A percentile compares a stretch with the other conserved stretches of the same genome.
Evolutionary conservation across 371 early-diverging fungal genomes (phyloP).

Genomic region (Haplosporangium sp.): DNA sequence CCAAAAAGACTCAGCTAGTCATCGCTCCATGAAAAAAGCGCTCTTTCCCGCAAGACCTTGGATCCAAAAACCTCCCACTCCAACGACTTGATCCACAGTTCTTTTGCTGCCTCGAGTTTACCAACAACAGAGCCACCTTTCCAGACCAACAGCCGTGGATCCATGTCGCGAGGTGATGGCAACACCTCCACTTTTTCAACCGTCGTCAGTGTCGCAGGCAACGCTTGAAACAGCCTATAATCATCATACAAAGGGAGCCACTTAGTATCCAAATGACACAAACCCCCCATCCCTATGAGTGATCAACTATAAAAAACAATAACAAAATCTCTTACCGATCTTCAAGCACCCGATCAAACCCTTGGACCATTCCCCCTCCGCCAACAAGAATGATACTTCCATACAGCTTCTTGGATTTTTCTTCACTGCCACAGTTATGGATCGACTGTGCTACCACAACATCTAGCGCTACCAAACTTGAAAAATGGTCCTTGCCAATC

Average conservation of each 20-base stretch:
- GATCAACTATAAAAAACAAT: background rate
- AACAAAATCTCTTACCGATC: constrained; percentile 63
- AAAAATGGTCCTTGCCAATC: constrained; percentile 45
- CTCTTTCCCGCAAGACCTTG: constrained; percentile 74
- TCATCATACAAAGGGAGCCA: no score
- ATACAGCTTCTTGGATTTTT: constrained; percentile 77
- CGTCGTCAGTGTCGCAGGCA: constrained; percentile 45
- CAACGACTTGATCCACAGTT: constrained; percentile 79
- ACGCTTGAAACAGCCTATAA: constrained; percentile 51
- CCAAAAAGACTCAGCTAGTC: background rate
- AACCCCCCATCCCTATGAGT: background rate
- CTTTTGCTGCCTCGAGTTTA: constrained; percentile 80
- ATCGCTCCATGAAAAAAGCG: constrained; percentile 73
- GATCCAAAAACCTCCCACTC: constrained; percentile 85
- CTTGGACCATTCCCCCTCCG: constrained; percentile 84
- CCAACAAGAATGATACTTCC: constrained; percentile 85
- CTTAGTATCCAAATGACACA: no score
- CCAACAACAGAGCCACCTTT: constrained; percentile 89
- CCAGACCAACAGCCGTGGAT: constrained; percentile 89
- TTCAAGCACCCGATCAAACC: constrained; percentile 77
- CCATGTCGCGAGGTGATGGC: constrained; percentile 87
- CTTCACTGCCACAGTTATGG: constrained; percentile 74
- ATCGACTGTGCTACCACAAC: constrained; percentile 84
- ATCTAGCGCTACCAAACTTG: constrained; percentile 69
- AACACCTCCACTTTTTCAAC: constrained; percentile 80